A percentile compares a stretch with the other conserved stretches of the same genome.
These are phyloP conservation scores for Verticillium longisporum DNA, from an alignment of 2,329 filamentous ascomycete genomes.

Conservation along the genomic window DNA sequence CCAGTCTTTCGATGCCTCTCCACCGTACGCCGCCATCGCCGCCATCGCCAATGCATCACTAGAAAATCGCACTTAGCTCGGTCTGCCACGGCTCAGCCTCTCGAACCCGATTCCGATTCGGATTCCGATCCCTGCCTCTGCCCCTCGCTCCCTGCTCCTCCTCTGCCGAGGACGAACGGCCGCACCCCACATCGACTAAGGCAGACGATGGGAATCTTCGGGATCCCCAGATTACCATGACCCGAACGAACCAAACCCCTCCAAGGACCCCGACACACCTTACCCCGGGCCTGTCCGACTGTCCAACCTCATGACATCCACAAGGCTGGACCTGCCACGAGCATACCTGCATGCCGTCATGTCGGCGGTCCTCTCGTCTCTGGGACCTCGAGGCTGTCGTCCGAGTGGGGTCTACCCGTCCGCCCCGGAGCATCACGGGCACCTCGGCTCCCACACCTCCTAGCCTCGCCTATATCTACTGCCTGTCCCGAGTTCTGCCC, in stretches of 20 bases:
- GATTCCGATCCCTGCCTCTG: background rate
- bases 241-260: background rate
- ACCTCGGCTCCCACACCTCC: conserved; percentile 9
- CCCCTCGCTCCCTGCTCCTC: background rate
- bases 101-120: background rate
- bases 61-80: too few relatives aligned
- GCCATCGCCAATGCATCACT: background rate
- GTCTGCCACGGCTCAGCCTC: background rate
- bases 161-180: background rate
- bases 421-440: conserved; percentile 12
- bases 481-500: background rate
- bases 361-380: background rate
- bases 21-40: background rate
- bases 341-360: background rate
- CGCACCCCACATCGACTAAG: background rate
- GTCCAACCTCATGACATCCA: background rate
- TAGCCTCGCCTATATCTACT: conserved; percentile 9
- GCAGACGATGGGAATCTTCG: conserved; percentile 3
- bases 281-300: background rate
- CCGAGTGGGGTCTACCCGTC: background rate
- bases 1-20: background rate
- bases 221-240: conserved; percentile 1
- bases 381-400: background rate
- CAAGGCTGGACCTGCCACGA: conserved; percentile 1
- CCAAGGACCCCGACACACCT: background rate